Conservation (phyloP, 345 rosid species). For the Cardamine chenopodiifolia region DNA sequence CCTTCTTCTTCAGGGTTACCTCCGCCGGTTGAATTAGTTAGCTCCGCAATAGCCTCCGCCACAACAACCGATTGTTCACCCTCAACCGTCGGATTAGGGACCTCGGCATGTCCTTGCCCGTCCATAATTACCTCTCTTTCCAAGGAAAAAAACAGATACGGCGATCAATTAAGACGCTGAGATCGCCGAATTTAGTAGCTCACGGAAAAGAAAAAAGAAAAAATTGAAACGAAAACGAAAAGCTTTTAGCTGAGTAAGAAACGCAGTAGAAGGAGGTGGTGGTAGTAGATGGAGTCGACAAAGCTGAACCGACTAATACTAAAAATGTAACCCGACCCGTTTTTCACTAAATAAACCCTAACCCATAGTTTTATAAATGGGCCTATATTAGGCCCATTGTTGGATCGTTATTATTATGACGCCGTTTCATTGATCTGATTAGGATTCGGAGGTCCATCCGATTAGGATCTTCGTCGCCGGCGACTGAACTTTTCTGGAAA, state of each 20-base stretch:
- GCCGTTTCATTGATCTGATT: not conserved
- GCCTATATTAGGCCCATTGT: conserved; percentile 22
- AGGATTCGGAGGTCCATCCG: conserved; percentile 20
- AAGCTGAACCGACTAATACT: conserved; percentile 29
- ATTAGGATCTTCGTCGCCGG: conserved; percentile 3
- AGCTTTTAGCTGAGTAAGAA: conserved; percentile 14
- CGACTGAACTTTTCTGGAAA: conserved; percentile 4
- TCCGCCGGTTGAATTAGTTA: conserved; percentile 16
- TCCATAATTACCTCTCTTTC: conserved; percentile 32
- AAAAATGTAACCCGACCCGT: conserved; percentile 41
- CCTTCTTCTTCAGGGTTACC: conserved; percentile 38
- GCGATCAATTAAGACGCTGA: conserved; percentile 23
- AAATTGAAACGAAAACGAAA: not conserved
- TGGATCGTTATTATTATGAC: not conserved
- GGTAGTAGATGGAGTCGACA: conserved; percentile 40
- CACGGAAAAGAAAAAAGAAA: not conserved
- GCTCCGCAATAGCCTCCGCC: conserved; percentile 25
- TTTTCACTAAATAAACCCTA: conserved; percentile 35
- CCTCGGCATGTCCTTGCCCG: conserved; percentile 48
- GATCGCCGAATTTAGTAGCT: conserved; percentile 12
- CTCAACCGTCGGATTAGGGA: conserved; percentile 15
- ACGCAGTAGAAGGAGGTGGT: conserved; percentile 28
- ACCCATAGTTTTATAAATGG: conserved; percentile 9
- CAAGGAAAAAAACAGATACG: not conserved
- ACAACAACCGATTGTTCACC: conserved; percentile 20